Percentiles rank a stretch among this genome's conserved stretches.
These are phyloP conservation scores for Ogataea sp. DNA, from an alignment of 805 yeast genomes.

Conservation along the genomic window DNA sequence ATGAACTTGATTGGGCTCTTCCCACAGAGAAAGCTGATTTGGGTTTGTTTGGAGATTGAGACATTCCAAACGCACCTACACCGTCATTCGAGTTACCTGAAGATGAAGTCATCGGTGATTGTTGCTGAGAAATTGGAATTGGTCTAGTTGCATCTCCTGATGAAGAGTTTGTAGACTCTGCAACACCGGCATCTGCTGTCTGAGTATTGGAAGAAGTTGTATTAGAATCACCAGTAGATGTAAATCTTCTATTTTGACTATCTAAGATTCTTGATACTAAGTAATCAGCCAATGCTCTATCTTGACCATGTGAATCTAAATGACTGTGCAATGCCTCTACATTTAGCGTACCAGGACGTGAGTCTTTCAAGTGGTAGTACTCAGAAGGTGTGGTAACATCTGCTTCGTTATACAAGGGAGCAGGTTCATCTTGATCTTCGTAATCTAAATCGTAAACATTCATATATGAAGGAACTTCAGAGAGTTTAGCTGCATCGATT, in stretches of 20 bases:
- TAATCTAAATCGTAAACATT: constrained; percentile 21
- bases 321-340: background rate
- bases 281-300: constrained; percentile 7
- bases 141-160: background rate
- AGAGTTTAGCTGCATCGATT: constrained; percentile 3
- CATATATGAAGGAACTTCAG: constrained; percentile 19
- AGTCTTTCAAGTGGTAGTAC: background rate
- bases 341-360: background rate
- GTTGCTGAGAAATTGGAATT: background rate
- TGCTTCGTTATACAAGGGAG: constrained; percentile 15
- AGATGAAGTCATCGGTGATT: background rate
- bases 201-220: background rate
- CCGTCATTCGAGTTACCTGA: background rate
- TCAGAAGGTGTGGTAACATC: background rate
- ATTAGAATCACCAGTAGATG: background rate
- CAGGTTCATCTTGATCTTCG: constrained; percentile 13
- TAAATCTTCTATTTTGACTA: constrained; percentile 2
- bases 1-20: background rate
- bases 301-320: background rate
- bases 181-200: background rate
- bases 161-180: background rate
- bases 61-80: constrained; percentile 3
- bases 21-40: background rate
- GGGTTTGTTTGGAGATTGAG: constrained; percentile 1
- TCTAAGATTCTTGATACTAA: constrained; percentile 7